Base-by-base conservation (phyloP, 495 filamentous ascomycete genomes). In the Tuber indicum region DNA sequence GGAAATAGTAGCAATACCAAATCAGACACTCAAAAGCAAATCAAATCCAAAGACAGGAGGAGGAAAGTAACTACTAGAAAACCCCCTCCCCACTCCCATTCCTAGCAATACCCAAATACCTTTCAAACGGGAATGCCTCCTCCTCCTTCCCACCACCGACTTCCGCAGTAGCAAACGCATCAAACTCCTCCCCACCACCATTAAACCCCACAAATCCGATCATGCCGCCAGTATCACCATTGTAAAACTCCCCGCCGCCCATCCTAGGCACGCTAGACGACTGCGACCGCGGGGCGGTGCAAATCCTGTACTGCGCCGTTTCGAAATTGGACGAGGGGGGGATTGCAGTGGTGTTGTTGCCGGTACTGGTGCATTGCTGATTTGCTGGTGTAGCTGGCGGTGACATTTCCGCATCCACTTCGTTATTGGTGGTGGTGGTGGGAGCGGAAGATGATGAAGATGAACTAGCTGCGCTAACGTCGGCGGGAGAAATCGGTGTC, bases 41-140 rank as follows among this genome's bases (percentile, higher is more conserved):
- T 43, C 47, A 14, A 62, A n/a, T 14, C 52, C 52, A 32, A 62
- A 26, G 52, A 62, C 26, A 62, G 23, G 2, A 58, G 32, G 32
- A 49, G 21, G 21, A 41, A 41, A 41, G 42, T n/a, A 62, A 62
- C 32, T 66, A 76, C 71, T 80, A 80, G 73, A 80, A 80, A 70
- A 80, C 52, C 58, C 75, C 49, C 62, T 70, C 77, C n/a, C 47
- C 74, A 42, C 66, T 73, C 26, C 45, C 26, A 17, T 66, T 46
- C 17, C 73, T 26, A 36, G 52, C 19, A 44, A 49, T 74, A 47
- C 77, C 44, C 66, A 80, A 52, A 62, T 71, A 80, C 9, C 74
- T 80, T 71, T 80, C 78, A 62, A 80, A 80, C 14, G 78, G 78
- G 46, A 80, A 80, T 16, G 74, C 77, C 43, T 80, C 78, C 44